Percentiles rank a stretch among this genome's conserved stretches.
Evolutionary conservation across 768 basidiomycete species (phyloP).

Genomic region (Xerocomus potaroensis): DNA sequence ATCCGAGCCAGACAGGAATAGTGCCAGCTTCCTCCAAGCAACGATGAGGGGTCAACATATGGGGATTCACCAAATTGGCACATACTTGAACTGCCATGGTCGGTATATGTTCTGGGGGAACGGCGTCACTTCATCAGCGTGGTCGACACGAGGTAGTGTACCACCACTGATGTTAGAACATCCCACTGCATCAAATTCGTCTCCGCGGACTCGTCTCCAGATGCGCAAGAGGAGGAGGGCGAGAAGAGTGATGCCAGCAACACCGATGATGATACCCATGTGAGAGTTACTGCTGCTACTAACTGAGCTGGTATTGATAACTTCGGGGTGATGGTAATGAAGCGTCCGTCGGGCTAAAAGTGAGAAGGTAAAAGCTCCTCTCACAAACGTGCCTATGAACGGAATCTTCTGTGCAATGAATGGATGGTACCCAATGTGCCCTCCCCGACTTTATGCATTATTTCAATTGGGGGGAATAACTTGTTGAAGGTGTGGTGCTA

Average conservation of each 20-base stretch:
- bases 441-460: no score
- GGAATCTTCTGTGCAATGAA: no score
- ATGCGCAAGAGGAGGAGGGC: slow-evolving; percentile 29
- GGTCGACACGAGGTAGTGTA: slow-evolving; percentile 26
- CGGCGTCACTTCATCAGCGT: slow-evolving; percentile 28
- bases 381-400: no score
- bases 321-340: slow-evolving; percentile 18
- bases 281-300: slow-evolving; percentile 7
- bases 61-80: slow-evolving; percentile 19
- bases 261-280: slow-evolving; percentile 45
- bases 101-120: slow-evolving; percentile 11
- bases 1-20: slow-evolving; percentile 2
- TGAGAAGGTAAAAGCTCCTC: no score
- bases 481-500: no score
- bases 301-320: slow-evolving; percentile 4
- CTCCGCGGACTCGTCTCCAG: slow-evolving; percentile 19
- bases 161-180: slow-evolving; percentile 19
- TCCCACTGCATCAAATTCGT: slow-evolving; percentile 42
- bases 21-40: neutral
- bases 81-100: slow-evolving; percentile 17
- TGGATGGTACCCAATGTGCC: no score
- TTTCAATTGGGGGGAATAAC: no score
- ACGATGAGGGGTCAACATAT: slow-evolving; percentile 5
- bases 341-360: slow-evolving; percentile 20
- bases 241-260: slow-evolving; percentile 27